phyloP scores from a whole-genome alignment of 192 early-diverging fungal genomes.

The Physocladia obscura region DNA sequence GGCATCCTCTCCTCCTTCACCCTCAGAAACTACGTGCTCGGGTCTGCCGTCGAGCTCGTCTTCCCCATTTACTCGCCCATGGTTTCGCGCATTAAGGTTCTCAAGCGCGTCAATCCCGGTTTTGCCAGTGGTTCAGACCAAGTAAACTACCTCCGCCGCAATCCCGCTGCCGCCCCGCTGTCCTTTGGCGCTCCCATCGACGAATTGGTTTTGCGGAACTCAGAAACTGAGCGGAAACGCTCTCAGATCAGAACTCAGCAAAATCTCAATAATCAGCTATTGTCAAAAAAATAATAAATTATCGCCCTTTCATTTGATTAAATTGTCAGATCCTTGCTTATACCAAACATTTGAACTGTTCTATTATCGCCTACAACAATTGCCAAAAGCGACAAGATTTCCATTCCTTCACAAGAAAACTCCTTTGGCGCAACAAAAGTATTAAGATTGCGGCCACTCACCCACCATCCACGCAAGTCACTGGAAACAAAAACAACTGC shows the following conservation, averaged over 20 bases:
- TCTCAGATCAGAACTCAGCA: conserved; percentile 17
- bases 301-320: too few species aligned
- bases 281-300: too few species aligned
- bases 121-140: conserved; percentile 34
- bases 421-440: too few species aligned
- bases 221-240: conserved; percentile 35
- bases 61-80: conserved; percentile 53
- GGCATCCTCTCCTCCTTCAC: conserved; percentile 49
- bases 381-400: too few species aligned
- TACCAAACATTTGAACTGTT: too few species aligned
- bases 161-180: conserved; percentile 34
- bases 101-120: conserved; percentile 40
- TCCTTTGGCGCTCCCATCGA: conserved; percentile 36
- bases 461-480: too few species aligned
- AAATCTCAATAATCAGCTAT: too few species aligned
- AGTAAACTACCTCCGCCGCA: conserved; percentile 38
- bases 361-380: too few species aligned
- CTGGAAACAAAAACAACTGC: too few species aligned
- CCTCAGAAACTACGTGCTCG: conserved; percentile 48
- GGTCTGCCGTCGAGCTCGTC: conserved; percentile 54
- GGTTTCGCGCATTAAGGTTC: conserved; percentile 48
- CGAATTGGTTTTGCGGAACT: conserved; percentile 42
- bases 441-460: too few species aligned
- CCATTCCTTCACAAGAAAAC: too few species aligned
- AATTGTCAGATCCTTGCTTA: too few species aligned